Base-by-base conservation (phyloP, 148 eudicot species). In the Camellia lanceoleosa region DNA sequence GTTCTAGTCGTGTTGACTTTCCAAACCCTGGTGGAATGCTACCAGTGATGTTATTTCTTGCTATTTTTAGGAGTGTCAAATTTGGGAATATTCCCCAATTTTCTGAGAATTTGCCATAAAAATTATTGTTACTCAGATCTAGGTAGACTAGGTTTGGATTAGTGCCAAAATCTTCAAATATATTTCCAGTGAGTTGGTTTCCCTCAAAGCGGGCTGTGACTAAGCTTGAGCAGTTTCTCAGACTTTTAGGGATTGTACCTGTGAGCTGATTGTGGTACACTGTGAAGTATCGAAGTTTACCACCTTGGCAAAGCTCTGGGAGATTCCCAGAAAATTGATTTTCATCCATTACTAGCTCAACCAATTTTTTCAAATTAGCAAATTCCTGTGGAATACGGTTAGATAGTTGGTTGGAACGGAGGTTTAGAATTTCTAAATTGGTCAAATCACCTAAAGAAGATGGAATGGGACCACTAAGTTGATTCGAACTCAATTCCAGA, bases 301-400 rank as follows among this genome's bases (percentile, higher is more conserved):
- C 58, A 10, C 86, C 86, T 44, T 67, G 75, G 77, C 88, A 86
- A 58, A 83, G 9, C 43, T 58, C 66, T 70, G 86, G 88, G 63
- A 83, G 68, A 7, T 44, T 16, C 19, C 86, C 88, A 3, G 82
- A 83, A 61, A 86, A 86, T 23, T 30, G 38, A 54, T 82, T 85
- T 12, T 71, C 42, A 20, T 80, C 72, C 62, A 85, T 55, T 3
- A 80, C 71, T 15, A 85, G 63, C 42, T 76, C 58, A 19, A 19
- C 38, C 47, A 85, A 55, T 12, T 58, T 47, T 41, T 55, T 81
- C 61, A 52, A 73, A 4, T 80, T 38, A 5, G 85, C 85, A 55
- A 86, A 70, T 51, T 66, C 73, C 18, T 47, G 11, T 13, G 88
- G 88, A 55, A 85, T 71, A 23, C 58, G 49, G 20, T 81, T 83